Base-by-base conservation (phyloP, 805 yeast species). In the Metschnikowia santaceciliae region DNA sequence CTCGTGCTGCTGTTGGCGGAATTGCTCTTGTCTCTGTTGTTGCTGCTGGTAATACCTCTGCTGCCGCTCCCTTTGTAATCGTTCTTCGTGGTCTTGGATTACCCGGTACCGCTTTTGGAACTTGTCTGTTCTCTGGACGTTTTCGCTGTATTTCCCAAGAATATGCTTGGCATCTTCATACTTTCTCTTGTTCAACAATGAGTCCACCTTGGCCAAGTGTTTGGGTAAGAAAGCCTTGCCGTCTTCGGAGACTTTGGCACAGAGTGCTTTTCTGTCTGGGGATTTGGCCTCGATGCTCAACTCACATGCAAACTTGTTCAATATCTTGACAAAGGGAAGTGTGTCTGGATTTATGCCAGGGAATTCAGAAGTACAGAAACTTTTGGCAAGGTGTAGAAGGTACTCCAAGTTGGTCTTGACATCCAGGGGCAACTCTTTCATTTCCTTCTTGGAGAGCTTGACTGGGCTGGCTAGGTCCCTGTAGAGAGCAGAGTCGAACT, bases 1-100 rank as follows among this genome's bases (percentile, higher is more conserved):
- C 15, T 74, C 80, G 36, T 77, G 79, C 36, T 75, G 79, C 43
- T 69, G 74, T 46, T 72, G 78, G 37, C 68, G 71, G 35, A 71
- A 75, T 33, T 68, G 72, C 43, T 65, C 70, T 32, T 65, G 69
- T 30, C 69, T 70, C 48, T 68, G 71, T 51, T 64, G 71, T 53
- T 60, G 63, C 40, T 69, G 69, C 30, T 65, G 64, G 41, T 60
- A 62, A 36, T 61, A 69, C 46, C 66, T 55, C 33, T 63, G 60
- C 15, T 66, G 64, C 17, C 64, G 53, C 40, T 56, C 54, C 32
- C 61, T 56, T 33, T 57, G 51, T 2, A 56, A 51, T 15, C 19
- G 15, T 7, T 44, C 69, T 44, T 68, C 58, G 35, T 63, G 60
- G 10, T 66, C 64, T 38, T 68, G 68, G 13, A 78, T 65, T n/a